A percentile compares a stretch with the other conserved stretches of the same genome.
These are phyloP conservation scores for Talaromyces piceae DNA, from an alignment of 2,329 filamentous ascomycete species.

Conservation along the genomic window DNA sequence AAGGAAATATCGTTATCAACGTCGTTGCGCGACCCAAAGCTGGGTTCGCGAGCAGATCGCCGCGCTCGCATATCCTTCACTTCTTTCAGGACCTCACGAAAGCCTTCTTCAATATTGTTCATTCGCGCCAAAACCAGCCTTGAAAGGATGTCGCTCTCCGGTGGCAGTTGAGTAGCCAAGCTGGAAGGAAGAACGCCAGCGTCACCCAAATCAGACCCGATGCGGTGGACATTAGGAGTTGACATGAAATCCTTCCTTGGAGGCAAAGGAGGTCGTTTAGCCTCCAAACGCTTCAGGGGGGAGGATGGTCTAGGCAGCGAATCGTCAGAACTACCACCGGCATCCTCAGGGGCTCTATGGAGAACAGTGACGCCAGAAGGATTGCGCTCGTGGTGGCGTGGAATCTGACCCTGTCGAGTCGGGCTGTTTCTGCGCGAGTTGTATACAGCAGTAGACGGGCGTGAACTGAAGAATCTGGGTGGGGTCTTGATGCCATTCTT, in stretches of 20 bases:
- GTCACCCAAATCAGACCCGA: conserved; percentile 61
- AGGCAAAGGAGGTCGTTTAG: conserved; percentile 28
- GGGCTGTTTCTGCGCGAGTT: conserved; percentile 30
- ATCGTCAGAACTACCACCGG: conserved; percentile 10
- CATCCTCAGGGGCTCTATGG: conserved; percentile 48
- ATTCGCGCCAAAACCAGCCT: conserved; percentile 79
- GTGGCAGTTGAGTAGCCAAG: conserved; percentile 72
- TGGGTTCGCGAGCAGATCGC: conserved; percentile 7
- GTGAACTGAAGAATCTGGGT: conserved; percentile 30
- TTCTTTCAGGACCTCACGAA: conserved; percentile 77
- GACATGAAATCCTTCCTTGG: conserved; percentile 48
- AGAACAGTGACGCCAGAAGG: conserved; percentile 76
- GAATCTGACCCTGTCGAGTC: conserved; percentile 27
- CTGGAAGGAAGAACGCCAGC: conserved; percentile 61
- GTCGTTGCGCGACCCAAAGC: conserved; percentile 20
- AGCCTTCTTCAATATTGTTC: conserved; percentile 87
- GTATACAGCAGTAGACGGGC: conserved; percentile 37
- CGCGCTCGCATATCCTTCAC: conserved; percentile 57
- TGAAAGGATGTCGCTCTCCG: conserved; percentile 65
- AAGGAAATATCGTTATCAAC: conserved; percentile 10
- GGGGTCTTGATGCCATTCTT: conserved; percentile 20
- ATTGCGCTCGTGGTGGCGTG: conserved; percentile 59
- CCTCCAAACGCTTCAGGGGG: conserved; percentile 3
- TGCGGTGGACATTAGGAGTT: conserved; percentile 47
- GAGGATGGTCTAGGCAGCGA: conserved; percentile 15